These are phyloP conservation scores for Saccharomycopsis amapae DNA, from an alignment of 805 yeast genomes.

Conservation along the genomic window DNA sequence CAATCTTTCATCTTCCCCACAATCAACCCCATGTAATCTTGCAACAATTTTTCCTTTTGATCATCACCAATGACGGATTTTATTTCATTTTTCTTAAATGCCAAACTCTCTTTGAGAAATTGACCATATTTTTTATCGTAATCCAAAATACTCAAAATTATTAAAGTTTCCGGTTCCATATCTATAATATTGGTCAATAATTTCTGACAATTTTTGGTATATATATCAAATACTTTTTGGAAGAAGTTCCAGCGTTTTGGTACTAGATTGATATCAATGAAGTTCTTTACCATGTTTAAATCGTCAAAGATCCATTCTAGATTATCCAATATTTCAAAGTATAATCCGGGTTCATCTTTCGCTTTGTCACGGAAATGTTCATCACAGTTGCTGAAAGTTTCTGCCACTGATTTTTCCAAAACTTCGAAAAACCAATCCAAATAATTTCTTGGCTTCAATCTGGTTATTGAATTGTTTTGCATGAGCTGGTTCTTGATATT, in stretches of 20 bases:
- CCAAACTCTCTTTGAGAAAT: slow-evolving; percentile 44
- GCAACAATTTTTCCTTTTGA: slow-evolving; percentile 62
- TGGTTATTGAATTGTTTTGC: slow-evolving; percentile 34
- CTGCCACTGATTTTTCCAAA: slow-evolving; percentile 52
- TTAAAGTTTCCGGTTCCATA: slow-evolving; percentile 72
- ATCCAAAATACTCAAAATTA: slow-evolving; percentile 64
- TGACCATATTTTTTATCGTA: slow-evolving; percentile 65
- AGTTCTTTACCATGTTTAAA: slow-evolving; percentile 48
- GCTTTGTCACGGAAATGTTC: slow-evolving; percentile 42
- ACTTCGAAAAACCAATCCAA: slow-evolving; percentile 51
- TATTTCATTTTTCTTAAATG: slow-evolving; percentile 38
- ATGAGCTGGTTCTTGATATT: slow-evolving; percentile 30
- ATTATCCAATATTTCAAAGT: slow-evolving; percentile 57
- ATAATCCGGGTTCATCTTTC: slow-evolving; percentile 7
- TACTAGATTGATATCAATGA: slow-evolving; percentile 49
- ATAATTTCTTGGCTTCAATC: slow-evolving; percentile 50
- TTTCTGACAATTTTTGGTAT: slow-evolving; percentile 58
- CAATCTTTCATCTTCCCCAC: slow-evolving; percentile 76
- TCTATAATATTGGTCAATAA: slow-evolving; percentile 59
- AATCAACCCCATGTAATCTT: slow-evolving; percentile 70
- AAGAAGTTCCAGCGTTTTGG: slow-evolving; percentile 74
- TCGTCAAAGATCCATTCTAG: slow-evolving; percentile 83
- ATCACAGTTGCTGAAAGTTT: slow-evolving; percentile 61
- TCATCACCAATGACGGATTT: slow-evolving; percentile 62
- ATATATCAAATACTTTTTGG: slow-evolving; percentile 51